Base-by-base conservation (phyloP, 2,329 filamentous ascomycete genomes). In the Aspergillus arachidicola region DNA sequence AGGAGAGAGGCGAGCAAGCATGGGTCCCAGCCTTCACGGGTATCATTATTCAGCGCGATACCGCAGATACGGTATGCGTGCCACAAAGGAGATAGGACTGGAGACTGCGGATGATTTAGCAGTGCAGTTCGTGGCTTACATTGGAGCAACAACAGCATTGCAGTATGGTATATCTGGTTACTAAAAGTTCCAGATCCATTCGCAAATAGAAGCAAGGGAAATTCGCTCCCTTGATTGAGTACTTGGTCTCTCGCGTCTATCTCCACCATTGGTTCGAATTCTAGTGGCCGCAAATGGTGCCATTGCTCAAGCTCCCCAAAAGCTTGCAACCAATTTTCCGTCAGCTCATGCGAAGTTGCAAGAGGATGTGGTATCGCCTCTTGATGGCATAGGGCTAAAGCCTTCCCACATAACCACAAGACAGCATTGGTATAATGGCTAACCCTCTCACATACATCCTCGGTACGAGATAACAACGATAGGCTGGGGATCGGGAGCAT, bases 41-140 rank as follows among this genome's bases (percentile, higher is more conserved):
- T 84, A 4, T 84, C 83, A 68, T 87, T 87, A 64, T 85, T 87
- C 38, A 86, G 68, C 0, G 85, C 86, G 26, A 87, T 87, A 2
- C 84, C 85, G 61, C 84, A 86, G 36, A 87, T 81, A 16, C 81
- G 79, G 61, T 82, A 81, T 1, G 84, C 85, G 66, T 87, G 85
- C 85, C 85, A 87, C 11, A 85, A 72, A 0, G 80, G 69, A 11
- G 84, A 85, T 0, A 77, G 71, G 6, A 60, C 64, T 0, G 64
- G 59, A 4, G 62, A 68, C 6, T 67, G 59, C 12, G 63, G 65
- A 4, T 73, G 71, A 12, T 72, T 68, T 1, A 74, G 46, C 23
- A 67, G 66, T 0, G 66, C 73, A 34, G 64, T 73, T 64, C 73
- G 78, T 1, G 83, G 81, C 65, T 77, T 80, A 16, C 78, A 77